A percentile compares a stretch with the other conserved stretches of the same genome.
phyloP scores from a whole-genome alignment of 345 rosid species.

The Arabidopsis arenosa region DNA sequence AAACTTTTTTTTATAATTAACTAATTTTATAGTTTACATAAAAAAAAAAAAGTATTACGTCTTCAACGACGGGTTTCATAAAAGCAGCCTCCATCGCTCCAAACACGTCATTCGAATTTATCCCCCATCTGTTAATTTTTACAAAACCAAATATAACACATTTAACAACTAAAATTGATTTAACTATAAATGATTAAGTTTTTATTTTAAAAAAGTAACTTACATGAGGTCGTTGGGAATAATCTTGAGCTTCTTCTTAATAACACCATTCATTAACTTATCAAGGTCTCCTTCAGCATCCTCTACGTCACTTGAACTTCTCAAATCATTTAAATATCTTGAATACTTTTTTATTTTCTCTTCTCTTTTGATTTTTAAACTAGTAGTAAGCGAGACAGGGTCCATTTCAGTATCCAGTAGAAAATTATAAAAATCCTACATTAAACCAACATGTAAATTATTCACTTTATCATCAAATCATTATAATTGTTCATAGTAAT shows the following conservation, averaged over 20 bases:
- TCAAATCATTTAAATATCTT: conserved; percentile 54
- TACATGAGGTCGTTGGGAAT: conserved; percentile 72
- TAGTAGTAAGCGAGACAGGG: conserved; percentile 49
- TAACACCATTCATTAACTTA: conserved; percentile 69
- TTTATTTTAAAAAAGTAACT: conserved; percentile 12
- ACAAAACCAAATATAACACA: neutral
- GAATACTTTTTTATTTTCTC: conserved; percentile 53
- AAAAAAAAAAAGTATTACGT: conserved; percentile 46
- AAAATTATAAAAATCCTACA: conserved; percentile 86
- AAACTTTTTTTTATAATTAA: too few species aligned
- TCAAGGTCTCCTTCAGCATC: conserved; percentile 45
- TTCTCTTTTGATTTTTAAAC: conserved; percentile 35
- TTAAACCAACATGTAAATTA: neutral
- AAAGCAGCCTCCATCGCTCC: conserved; percentile 60
- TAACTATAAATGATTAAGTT: neutral
- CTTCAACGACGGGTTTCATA: conserved; percentile 79
- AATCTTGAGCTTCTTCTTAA: conserved; percentile 74
- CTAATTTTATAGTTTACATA: neutral
- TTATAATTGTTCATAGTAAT: neutral
- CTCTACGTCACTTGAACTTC: conserved; percentile 41
- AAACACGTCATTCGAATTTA: conserved; percentile 63
- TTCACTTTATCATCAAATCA: neutral
- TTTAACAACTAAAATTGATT: conserved; percentile 1
- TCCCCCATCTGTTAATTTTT: conserved; percentile 73
- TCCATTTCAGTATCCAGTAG: conserved; percentile 62